phyloP scores from a whole-genome alignment of 345 rosid species.

The Xanthoceras sorbifolium region DNA sequence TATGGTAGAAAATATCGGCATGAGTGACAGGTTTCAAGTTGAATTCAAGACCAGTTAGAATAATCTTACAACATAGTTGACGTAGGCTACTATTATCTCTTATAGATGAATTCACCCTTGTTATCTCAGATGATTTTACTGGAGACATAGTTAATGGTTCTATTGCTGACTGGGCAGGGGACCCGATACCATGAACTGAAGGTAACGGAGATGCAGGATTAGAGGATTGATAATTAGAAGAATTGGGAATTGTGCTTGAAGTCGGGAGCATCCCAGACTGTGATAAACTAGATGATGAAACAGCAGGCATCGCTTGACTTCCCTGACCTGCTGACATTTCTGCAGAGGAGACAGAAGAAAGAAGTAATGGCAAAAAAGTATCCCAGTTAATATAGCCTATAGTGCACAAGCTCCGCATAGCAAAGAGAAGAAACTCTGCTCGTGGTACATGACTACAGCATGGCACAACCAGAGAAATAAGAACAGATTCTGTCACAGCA shows the following conservation, averaged over 20 bases:
- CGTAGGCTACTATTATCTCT: slow-evolving; percentile 80
- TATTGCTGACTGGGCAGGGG: slow-evolving; percentile 67
- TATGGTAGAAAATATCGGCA: slow-evolving; percentile 72
- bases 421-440: slow-evolving; percentile 92
- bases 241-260: slow-evolving; percentile 44
- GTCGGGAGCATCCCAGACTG: slow-evolving; percentile 63
- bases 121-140: slow-evolving; percentile 49
- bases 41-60: slow-evolving; percentile 69
- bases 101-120: slow-evolving; percentile 45
- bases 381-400: slow-evolving; percentile 91
- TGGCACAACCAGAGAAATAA: slow-evolving; percentile 74
- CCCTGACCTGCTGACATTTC: slow-evolving; percentile 67
- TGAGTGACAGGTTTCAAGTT: slow-evolving; percentile 85
- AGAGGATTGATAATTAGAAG: slow-evolving; percentile 62
- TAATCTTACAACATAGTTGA: slow-evolving; percentile 87
- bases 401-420: slow-evolving; percentile 68
- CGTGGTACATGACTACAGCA: slow-evolving; percentile 86
- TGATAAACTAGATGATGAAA: slow-evolving; percentile 56
- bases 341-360: slow-evolving; percentile 76
- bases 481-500: slow-evolving; percentile 73
- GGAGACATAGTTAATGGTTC: slow-evolving; percentile 73
- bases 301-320: slow-evolving; percentile 55
- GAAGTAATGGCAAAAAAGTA: slow-evolving; percentile 75
- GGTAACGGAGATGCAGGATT: slow-evolving; percentile 65
- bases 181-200: slow-evolving; percentile 76